phyloP scores from a whole-genome alignment of 495 filamentous ascomycete species.

The Hypoxylon trugodes region DNA sequence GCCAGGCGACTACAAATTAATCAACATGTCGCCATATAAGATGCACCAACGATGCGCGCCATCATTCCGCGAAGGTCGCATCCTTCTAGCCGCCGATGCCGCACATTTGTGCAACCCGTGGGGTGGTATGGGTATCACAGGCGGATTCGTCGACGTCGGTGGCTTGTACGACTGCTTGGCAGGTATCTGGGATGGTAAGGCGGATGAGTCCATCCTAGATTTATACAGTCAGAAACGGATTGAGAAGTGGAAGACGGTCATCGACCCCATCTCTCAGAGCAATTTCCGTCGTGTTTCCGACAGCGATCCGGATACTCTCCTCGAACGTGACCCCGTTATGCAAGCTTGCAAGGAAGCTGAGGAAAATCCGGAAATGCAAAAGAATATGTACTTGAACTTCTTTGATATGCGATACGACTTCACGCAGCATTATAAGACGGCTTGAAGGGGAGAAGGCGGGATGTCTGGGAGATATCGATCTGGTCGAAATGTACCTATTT shows the following conservation, averaged over 20 bases:
- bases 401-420: constrained; percentile 53
- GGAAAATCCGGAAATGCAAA: constrained; percentile 40
- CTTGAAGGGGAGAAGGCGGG: constrained; percentile 2
- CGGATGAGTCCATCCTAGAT: constrained; percentile 65
- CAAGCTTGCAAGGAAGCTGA: constrained; percentile 48
- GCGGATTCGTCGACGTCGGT: constrained; percentile 67
- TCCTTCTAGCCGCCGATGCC: constrained; percentile 69
- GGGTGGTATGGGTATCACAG: constrained; percentile 68
- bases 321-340: constrained; percentile 52
- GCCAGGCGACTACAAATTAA: constrained; percentile 63
- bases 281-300: constrained; percentile 58
- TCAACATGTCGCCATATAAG: constrained; percentile 65
- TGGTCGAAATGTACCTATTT: neutral
- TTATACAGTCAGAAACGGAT: constrained; percentile 65
- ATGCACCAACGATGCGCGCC: constrained; percentile 69
- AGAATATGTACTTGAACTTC: constrained; percentile 41
- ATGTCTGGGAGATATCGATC: neutral
- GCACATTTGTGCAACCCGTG: constrained; percentile 66
- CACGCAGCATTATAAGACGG: constrained; percentile 52
- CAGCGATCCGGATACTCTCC: constrained; percentile 45
- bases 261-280: constrained; percentile 63
- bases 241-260: constrained; percentile 63
- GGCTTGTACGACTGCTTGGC: constrained; percentile 65
- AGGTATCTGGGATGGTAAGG: constrained; percentile 62
- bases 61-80: constrained; percentile 62